phyloP scores from a whole-genome alignment of 1,284 basidiomycete genomes.

The Puccinia triticina region DNA sequence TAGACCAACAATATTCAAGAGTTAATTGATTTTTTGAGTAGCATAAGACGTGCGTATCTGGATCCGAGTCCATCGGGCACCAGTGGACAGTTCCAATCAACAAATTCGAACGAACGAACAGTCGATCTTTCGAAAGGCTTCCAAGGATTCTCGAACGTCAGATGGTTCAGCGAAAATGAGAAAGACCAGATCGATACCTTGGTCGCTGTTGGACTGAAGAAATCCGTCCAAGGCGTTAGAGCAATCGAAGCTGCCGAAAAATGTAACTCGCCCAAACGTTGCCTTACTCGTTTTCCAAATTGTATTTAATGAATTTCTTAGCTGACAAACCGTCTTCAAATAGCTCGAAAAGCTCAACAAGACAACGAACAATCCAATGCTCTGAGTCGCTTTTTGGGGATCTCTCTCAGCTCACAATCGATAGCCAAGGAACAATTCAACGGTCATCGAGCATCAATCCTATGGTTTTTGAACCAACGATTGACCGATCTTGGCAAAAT shows the following conservation, averaged over 20 bases:
- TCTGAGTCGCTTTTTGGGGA: conserved; percentile 61
- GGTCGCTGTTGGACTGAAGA: conserved; percentile 76
- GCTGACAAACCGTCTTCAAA: conserved; percentile 51
- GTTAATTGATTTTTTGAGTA: conserved; percentile 34
- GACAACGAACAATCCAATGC: conserved; percentile 55
- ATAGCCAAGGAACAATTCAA: conserved; percentile 74
- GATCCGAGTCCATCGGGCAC: conserved; percentile 35
- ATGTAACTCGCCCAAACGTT: conserved; percentile 65
- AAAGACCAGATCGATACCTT: conserved; percentile 88
- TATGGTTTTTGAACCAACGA: conserved; percentile 78
- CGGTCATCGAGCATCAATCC: conserved; percentile 79
- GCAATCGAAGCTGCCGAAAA: conserved; percentile 83
- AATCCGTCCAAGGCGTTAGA: conserved; percentile 81
- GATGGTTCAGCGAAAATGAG: conserved; percentile 77
- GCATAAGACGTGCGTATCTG: conserved; percentile 33
- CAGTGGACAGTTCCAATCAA: background rate
- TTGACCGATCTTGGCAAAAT: conserved; percentile 75
- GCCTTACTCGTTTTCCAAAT: conserved; percentile 45
- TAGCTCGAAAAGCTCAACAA: conserved; percentile 69
- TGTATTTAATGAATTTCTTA: conserved; percentile 52
- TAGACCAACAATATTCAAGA: conserved; percentile 4
- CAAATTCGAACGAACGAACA: conserved; percentile 4
- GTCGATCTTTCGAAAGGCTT: conserved; percentile 55
- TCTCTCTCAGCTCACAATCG: conserved; percentile 69
- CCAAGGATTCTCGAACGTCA: conserved; percentile 69